Conservation (phyloP, 2,329 filamentous ascomycete species). For the Septoria linicola region DNA sequence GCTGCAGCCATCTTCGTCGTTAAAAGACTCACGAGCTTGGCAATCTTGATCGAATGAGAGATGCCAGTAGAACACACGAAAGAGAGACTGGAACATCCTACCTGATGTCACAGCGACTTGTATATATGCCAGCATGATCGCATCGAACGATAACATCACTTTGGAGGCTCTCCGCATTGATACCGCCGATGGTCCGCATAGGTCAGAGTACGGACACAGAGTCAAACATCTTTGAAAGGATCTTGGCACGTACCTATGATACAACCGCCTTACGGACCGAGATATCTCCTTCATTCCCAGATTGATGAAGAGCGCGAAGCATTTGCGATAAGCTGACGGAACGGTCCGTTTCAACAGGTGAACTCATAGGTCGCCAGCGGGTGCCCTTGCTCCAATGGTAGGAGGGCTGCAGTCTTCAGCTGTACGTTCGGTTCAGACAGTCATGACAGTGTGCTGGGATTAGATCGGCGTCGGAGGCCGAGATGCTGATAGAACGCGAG, state of each 20-base stretch:
- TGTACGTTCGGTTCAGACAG: too few species aligned
- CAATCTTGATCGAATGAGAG: too few species aligned
- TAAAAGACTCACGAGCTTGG: neutral
- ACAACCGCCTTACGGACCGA: too few species aligned
- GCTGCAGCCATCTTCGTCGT: slow-evolving; percentile 10
- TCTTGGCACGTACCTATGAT: slow-evolving; percentile 5
- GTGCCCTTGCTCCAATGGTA: too few species aligned
- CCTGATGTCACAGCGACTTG: slow-evolving; percentile 1
- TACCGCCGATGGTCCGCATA: slow-evolving; percentile 16
- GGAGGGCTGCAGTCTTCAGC: too few species aligned
- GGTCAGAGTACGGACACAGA: slow-evolving; percentile 5
- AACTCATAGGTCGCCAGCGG: too few species aligned
- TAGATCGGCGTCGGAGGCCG: too few species aligned
- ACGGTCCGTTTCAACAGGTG: slow-evolving; percentile 7
- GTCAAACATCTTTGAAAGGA: slow-evolving; percentile 5
- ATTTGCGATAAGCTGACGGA: slow-evolving; percentile 17
- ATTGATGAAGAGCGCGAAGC: slow-evolving; percentile 8
- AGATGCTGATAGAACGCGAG: too few species aligned
- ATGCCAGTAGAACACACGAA: too few species aligned
- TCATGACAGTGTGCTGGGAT: too few species aligned
- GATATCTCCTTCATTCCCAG: slow-evolving; percentile 10
- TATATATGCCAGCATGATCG: slow-evolving; percentile 6
- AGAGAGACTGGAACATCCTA: slow-evolving; percentile 7
- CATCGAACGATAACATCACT: neutral
- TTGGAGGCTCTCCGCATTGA: slow-evolving; percentile 16